phyloP scores from a whole-genome alignment of 108 stramenopile species.

The Fragilaria radians region DNA sequence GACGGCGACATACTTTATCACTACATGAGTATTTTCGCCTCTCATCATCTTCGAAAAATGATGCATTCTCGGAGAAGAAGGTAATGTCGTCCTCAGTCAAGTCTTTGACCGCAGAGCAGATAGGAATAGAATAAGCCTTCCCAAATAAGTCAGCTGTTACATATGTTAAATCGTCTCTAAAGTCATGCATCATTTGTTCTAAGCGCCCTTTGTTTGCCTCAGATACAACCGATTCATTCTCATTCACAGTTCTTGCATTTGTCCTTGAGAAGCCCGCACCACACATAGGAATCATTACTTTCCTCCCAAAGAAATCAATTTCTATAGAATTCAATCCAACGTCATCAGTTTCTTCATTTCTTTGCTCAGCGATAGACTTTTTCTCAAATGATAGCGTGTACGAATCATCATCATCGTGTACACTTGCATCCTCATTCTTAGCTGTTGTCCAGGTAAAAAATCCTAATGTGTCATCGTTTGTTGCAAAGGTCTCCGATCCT shows the following conservation, averaged over 20 bases:
- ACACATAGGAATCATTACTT: constrained; percentile 20
- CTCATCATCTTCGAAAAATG: background rate
- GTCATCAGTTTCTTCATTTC: background rate
- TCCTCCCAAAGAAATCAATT: constrained; percentile 12
- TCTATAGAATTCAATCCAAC: constrained; percentile 12
- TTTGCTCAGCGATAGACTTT: background rate
- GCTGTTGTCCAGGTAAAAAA: background rate
- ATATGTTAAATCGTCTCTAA: background rate
- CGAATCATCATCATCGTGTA: background rate
- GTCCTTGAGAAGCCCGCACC: background rate
- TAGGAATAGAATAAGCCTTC: background rate
- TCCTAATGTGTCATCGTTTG: background rate
- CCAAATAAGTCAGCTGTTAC: background rate
- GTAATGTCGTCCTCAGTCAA: background rate
- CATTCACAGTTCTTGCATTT: background rate
- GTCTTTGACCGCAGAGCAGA: background rate
- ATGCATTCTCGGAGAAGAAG: background rate
- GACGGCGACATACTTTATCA: background rate
- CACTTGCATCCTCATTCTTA: background rate
- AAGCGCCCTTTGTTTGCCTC: background rate
- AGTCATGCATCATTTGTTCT: background rate
- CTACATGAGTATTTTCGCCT: background rate
- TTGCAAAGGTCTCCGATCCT: background rate
- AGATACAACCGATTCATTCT: background rate
- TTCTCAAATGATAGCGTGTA: constrained; percentile 2